Percentiles rank a stretch among this genome's conserved stretches.
phyloP scores from a whole-genome alignment of 2,329 filamentous ascomycete genomes.

The Fusarium marasasianum region DNA sequence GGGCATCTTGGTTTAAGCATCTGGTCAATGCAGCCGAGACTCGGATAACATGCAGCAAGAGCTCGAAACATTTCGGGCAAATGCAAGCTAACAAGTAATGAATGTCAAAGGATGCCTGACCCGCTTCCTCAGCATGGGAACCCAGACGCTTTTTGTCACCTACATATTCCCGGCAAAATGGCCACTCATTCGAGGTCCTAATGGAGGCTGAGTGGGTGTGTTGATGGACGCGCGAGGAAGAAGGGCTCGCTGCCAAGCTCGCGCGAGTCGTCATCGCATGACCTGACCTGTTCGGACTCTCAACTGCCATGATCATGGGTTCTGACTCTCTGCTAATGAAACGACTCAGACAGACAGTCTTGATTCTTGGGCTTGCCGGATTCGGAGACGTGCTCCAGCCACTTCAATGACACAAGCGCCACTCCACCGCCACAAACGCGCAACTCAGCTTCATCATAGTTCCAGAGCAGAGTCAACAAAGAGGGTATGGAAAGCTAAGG shows the following conservation, averaged over 20 bases:
- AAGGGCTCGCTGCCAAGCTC: conserved; percentile 4
- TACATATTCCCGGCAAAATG: conserved; percentile 4
- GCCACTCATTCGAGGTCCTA: background rate
- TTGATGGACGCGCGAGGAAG: background rate
- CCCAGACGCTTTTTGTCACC: background rate
- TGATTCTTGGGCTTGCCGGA: conserved; percentile 12
- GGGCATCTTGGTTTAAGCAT: conserved; percentile 19
- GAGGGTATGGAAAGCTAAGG: background rate
- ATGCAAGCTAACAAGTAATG: background rate
- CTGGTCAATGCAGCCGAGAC: conserved; percentile 11
- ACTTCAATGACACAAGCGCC: conserved; percentile 15
- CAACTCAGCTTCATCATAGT: conserved; percentile 12
- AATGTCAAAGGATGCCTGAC: conserved; percentile 6
- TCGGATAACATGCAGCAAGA: conserved; percentile 3
- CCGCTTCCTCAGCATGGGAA: conserved; percentile 12
- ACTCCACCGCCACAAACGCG: conserved; percentile 35
- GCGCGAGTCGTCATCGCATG: conserved; percentile 23
- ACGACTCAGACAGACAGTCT: background rate
- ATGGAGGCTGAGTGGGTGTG: conserved; percentile 13
- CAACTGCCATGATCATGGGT: conserved; percentile 14
- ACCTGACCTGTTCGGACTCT: background rate
- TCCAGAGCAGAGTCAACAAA: background rate
- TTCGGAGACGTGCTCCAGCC: conserved; percentile 26
- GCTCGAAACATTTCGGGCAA: background rate
- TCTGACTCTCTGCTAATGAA: background rate